A percentile compares a stretch with the other conserved stretches of the same genome.
These are phyloP conservation scores for Trichoderma asperelloides DNA, from an alignment of 495 filamentous ascomycete species.

Conservation along the genomic window DNA sequence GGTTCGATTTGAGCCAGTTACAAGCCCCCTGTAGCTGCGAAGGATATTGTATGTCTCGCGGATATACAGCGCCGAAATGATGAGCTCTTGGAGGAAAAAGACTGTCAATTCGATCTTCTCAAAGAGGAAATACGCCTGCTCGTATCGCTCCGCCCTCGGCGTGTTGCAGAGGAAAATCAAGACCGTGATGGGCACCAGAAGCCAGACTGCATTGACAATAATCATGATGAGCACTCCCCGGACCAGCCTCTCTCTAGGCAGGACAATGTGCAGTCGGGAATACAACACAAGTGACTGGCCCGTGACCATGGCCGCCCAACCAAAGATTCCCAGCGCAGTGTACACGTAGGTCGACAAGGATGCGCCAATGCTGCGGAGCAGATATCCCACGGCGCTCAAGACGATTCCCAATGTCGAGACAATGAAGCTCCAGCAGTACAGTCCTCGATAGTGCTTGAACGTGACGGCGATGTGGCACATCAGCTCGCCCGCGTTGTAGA, in stretches of 20 bases:
- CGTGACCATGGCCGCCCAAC: constrained; percentile 57
- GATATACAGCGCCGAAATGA: constrained; percentile 51
- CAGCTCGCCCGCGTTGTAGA: constrained; percentile 35
- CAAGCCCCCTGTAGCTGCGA: constrained; percentile 22
- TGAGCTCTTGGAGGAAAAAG: constrained; percentile 50
- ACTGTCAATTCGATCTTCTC: constrained; percentile 54
- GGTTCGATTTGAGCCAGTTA: constrained; percentile 24
- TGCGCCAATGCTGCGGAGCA: constrained; percentile 41
- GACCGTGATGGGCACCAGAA: constrained; percentile 45
- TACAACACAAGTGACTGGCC: constrained; percentile 60
- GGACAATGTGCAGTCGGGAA: constrained; percentile 53
- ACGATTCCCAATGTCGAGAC: constrained; percentile 41
- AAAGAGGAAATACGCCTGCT: constrained; percentile 38
- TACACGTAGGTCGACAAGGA: constrained; percentile 24
- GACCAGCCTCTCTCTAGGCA: constrained; percentile 37
- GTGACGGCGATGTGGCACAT: constrained; percentile 35
- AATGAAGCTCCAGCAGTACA: constrained; percentile 38
- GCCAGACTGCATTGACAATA: constrained; percentile 41
- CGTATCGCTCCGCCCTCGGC: background rate
- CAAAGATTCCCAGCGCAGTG: constrained; percentile 37
- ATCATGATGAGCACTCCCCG: constrained; percentile 49
- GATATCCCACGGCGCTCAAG: constrained; percentile 45
- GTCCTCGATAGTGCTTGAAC: constrained; percentile 23
- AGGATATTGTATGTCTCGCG: constrained; percentile 44
- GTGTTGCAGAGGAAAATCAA: constrained; percentile 18